Evolutionary conservation across 2,329 filamentous ascomycete species (phyloP).

Genomic region (Blastomyces gilchristii): DNA sequence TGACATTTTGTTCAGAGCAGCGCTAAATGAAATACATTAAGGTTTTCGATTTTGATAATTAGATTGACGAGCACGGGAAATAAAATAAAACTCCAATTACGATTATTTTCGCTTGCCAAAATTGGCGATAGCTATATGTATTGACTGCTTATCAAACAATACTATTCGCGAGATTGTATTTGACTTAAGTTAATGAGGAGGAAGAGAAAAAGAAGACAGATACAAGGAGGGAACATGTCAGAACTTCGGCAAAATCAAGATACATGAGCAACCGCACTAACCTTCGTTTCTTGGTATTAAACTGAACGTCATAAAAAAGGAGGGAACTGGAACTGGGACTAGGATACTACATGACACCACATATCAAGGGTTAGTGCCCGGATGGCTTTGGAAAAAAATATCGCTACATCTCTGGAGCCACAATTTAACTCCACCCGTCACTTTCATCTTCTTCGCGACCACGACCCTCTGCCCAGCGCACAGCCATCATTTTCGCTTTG

Average conservation of each 20-base stretch:
- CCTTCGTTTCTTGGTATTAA: not conserved
- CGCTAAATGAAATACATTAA: not conserved
- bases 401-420: not conserved
- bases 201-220: not conserved
- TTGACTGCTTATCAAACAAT: not conserved
- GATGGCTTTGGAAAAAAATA: not conserved
- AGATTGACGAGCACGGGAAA: not conserved
- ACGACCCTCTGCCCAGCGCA: conserved; percentile 23
- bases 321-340: not conserved
- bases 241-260: not conserved
- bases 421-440: conserved; percentile 8
- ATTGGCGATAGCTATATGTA: not conserved
- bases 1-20: not conserved
- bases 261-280: not conserved
- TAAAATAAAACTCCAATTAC: not conserved
- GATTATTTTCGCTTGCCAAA: not conserved
- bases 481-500: conserved; percentile 25
- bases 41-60: not conserved
- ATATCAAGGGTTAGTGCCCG: not conserved
- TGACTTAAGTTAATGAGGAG: not conserved
- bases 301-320: not conserved
- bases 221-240: not conserved
- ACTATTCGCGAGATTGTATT: not conserved
- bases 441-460: conserved; percentile 14
- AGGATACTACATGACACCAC: not conserved